phyloP scores from a whole-genome alignment of 768 basidiomycete species.

The Mycena latifolia region DNA sequence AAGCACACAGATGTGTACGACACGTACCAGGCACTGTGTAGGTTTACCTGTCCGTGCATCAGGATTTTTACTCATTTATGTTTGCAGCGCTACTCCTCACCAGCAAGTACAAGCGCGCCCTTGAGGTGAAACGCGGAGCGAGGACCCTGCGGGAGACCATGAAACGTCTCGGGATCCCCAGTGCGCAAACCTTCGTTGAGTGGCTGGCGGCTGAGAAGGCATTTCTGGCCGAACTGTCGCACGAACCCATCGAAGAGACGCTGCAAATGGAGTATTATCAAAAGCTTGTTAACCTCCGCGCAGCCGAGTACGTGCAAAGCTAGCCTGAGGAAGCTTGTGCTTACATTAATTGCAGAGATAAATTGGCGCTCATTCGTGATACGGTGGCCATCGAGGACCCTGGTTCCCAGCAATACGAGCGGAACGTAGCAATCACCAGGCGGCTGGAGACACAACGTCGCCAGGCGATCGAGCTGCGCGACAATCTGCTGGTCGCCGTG shows the following conservation, averaged over 20 bases:
- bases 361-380: background rate
- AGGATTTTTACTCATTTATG: no score
- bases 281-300: slow-evolving; percentile 1
- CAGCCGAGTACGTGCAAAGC: background rate
- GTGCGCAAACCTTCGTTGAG: no score
- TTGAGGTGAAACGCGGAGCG: no score
- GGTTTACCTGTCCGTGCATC: no score
- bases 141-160: no score
- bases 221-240: no score
- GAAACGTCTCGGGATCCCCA: no score
- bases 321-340: background rate
- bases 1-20: slow-evolving; percentile 13
- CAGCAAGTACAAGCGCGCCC: no score
- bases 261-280: no score
- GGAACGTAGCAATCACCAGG: background rate
- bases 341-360: background rate
- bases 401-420: background rate
- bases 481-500: background rate
- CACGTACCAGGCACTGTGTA: slow-evolving; percentile 19
- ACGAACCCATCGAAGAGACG: no score
- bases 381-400: background rate
- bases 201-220: no score
- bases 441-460: background rate
- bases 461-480: background rate
- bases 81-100: no score